Conservation (phyloP, 257 asterid genomes). For the Nicotiana attenuata region DNA sequence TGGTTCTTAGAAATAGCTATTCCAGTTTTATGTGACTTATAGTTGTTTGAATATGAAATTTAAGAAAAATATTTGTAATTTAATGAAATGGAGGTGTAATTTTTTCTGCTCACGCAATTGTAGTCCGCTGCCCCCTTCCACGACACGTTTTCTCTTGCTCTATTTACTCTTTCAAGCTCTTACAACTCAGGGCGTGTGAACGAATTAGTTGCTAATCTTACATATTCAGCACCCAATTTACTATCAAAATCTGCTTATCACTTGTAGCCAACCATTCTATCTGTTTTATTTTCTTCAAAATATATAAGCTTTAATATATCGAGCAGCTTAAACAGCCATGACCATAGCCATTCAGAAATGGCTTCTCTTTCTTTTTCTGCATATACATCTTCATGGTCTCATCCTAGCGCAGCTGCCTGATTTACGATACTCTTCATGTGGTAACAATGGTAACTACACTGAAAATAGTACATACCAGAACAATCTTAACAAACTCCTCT, state of each 20-base stretch:
- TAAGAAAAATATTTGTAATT: too few relatives aligned
- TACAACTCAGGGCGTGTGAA: not conserved
- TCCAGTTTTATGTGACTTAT: not conserved
- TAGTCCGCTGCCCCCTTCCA: not conserved
- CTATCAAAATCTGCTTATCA: not conserved
- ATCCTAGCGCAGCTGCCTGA: not conserved
- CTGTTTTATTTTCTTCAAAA: not conserved
- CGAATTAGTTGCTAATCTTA: not conserved
- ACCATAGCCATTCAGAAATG: not conserved
- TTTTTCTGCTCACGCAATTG: too few relatives aligned
- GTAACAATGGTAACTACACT: not conserved
- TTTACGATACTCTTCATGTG: not conserved
- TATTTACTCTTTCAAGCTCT: not conserved
- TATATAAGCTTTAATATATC: not conserved
- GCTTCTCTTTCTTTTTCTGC: not conserved
- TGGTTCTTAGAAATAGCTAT: not conserved
- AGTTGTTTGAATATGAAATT: not conserved
- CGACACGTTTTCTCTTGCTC: not conserved
- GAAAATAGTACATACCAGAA: not conserved
- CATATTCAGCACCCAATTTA: not conserved
- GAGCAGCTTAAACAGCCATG: not conserved
- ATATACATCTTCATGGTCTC: not conserved
- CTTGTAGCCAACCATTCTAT: not conserved
- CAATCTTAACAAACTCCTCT: constrained; percentile 1
- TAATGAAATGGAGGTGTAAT: too few relatives aligned